These are phyloP conservation scores for Leucogyrophana mollusca DNA, from an alignment of 768 basidiomycete genomes.

Conservation along the genomic window DNA sequence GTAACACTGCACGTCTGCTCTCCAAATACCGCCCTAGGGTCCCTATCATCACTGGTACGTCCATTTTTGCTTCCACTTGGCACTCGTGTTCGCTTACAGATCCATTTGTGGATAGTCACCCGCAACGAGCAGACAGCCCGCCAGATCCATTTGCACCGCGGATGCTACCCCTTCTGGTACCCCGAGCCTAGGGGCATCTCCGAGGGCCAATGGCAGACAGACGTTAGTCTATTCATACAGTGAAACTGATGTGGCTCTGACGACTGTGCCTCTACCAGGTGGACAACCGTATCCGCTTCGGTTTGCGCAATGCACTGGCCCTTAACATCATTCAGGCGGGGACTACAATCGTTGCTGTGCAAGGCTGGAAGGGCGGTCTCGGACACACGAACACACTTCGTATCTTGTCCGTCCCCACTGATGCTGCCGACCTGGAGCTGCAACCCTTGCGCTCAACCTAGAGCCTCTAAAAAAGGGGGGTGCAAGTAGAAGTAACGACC, in stretches of 20 bases:
- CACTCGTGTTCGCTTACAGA: conserved; percentile 2
- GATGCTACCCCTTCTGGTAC: conserved; percentile 97
- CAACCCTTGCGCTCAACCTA: conserved; percentile 50
- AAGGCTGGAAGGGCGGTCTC: conserved; percentile 99
- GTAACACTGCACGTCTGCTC: conserved; percentile 91
- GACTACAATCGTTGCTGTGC: conserved; percentile 89
- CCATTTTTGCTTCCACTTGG: neutral
- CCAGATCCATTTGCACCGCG: conserved; percentile 95
- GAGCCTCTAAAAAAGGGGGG: too few species aligned
- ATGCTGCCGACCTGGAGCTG: conserved; percentile 72
- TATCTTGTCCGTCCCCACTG: conserved; percentile 80
- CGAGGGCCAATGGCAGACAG: conserved; percentile 93
- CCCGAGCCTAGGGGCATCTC: conserved; percentile 88
- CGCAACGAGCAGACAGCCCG: conserved; percentile 94
- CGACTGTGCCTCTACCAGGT: conserved; percentile 47
- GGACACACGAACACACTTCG: conserved; percentile 94
- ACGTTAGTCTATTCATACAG: conserved; percentile 53
- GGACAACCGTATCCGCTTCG: conserved; percentile 87
- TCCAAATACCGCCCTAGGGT: conserved; percentile 94
- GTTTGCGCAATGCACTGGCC: conserved; percentile 77
- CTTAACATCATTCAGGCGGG: conserved; percentile 88
- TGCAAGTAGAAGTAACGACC: neutral
- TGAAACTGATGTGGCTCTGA: conserved; percentile 3
- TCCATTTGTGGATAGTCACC: too few species aligned
- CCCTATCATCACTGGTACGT: conserved; percentile 91